Conservation (phyloP, 495 filamentous ascomycete species). For the Aspergillus baeticus region DNA sequence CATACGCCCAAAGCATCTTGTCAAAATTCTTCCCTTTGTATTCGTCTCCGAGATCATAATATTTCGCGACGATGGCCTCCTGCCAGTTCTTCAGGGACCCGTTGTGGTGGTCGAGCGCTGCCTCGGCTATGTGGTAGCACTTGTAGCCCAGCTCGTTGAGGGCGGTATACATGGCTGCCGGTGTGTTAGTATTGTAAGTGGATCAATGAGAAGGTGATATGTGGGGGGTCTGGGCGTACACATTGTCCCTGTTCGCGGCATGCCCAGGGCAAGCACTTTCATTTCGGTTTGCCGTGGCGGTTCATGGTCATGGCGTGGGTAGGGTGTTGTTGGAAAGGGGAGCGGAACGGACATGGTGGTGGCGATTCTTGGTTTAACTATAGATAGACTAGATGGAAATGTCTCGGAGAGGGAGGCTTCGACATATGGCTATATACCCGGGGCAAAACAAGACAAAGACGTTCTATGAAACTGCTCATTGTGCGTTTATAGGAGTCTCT, state of each 20-base stretch:
- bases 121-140: conserved; percentile 6
- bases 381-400: no score
- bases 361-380: no score
- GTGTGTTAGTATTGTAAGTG: not conserved
- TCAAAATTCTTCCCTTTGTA: not conserved
- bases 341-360: no score
- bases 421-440: no score
- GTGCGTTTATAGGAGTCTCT: no score
- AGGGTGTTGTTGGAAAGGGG: no score
- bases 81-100: not conserved
- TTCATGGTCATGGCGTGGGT: no score
- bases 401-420: no score
- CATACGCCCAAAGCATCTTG: conserved; percentile 11
- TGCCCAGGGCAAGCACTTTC: conserved; percentile 4
- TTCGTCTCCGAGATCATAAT: not conserved
- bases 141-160: conserved; percentile 2
- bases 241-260: conserved; percentile 4
- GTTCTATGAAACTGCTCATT: no score
- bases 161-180: not conserved
- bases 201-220: not conserved
- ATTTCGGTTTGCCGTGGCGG: not conserved
- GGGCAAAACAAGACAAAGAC: no score
- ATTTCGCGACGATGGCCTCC: not conserved
- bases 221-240: not conserved
- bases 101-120: not conserved